These are phyloP conservation scores for Entomortierella parvispora DNA, from an alignment of 192 early-diverging fungal genomes.

Conservation along the genomic window DNA sequence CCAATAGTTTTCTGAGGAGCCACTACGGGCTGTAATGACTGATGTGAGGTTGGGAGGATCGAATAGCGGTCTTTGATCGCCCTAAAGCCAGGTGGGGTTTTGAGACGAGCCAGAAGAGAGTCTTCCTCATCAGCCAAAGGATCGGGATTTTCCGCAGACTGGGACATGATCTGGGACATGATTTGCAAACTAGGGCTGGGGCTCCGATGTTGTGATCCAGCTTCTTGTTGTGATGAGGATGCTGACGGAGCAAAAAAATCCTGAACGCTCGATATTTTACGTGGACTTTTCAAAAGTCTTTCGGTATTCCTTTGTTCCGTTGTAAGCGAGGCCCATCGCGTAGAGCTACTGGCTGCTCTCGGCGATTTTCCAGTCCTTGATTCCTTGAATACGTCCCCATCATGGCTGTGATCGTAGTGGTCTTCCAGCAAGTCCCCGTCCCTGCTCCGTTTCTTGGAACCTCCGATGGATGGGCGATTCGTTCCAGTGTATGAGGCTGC, in stretches of 20 bases:
- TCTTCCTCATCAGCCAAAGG: slow-evolving; percentile 1
- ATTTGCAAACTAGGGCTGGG: slow-evolving; percentile 27
- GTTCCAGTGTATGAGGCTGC: not conserved
- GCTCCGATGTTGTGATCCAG: not conserved
- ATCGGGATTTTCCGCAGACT: not conserved
- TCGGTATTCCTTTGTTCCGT: slow-evolving; percentile 27
- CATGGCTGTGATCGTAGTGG: not conserved
- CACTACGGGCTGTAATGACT: not conserved
- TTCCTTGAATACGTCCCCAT: not conserved
- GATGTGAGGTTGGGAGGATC: slow-evolving; percentile 2
- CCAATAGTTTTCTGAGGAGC: not conserved
- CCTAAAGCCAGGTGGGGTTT: slow-evolving; percentile 29
- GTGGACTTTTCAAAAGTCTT: slow-evolving; percentile 31
- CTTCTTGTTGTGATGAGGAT: not conserved
- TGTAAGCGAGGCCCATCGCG: slow-evolving; percentile 17
- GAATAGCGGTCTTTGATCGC: slow-evolving; percentile 7
- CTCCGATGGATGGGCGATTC: slow-evolving; percentile 11
- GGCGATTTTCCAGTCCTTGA: no score
- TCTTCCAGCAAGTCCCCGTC: slow-evolving; percentile 18
- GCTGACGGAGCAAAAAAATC: slow-evolving; percentile 26
- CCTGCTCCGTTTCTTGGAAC: slow-evolving; percentile 29
- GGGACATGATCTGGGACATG: slow-evolving; percentile 24
- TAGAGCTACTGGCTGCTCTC: not conserved
- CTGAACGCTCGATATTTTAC: slow-evolving; percentile 44
- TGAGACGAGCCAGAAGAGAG: slow-evolving; percentile 20